Evolutionary conservation across 176 grass and related monocot species (phyloP).

Genomic region (Eremochloa ophiuroides): DNA sequence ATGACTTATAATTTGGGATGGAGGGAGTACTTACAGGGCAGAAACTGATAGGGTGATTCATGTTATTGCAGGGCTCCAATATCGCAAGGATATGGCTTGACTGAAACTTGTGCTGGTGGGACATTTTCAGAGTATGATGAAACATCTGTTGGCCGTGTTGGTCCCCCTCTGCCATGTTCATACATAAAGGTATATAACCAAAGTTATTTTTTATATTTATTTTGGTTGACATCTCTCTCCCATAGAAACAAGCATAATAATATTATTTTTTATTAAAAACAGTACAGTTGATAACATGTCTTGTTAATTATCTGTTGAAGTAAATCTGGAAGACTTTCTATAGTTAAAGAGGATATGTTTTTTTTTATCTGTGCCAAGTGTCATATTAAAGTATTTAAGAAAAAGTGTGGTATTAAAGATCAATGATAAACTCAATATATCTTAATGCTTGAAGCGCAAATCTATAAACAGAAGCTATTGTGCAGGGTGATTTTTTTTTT

Average conservation of each 20-base stretch:
- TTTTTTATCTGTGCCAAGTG: background rate
- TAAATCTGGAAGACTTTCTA: constrained; percentile 5
- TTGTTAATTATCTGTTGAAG: background rate
- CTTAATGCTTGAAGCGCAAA: background rate
- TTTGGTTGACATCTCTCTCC: background rate
- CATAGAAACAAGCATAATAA: background rate
- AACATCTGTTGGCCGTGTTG: constrained; percentile 84
- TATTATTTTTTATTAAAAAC: background rate
- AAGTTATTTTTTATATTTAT: background rate
- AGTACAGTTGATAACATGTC: background rate
- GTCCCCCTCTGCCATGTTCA: constrained; percentile 77
- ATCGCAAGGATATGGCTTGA: constrained; percentile 94
- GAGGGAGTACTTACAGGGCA: background rate
- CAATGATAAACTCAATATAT: background rate
- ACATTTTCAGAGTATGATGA: constrained; percentile 92
- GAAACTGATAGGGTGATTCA: background rate
- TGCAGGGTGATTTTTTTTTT: background rate
- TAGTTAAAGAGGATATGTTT: background rate
- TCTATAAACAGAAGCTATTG: background rate
- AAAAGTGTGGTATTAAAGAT: background rate
- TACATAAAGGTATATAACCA: constrained; percentile 68
- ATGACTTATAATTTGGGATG: no score
- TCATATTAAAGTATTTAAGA: background rate
- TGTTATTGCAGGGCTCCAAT: constrained; percentile 71
- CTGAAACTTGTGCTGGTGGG: constrained; percentile 91